Percentiles rank a stretch among this genome's conserved stretches.
Conservation (phyloP, 2,329 filamentous ascomycete genomes). For the Stagonosporopsis vannaccii region DNA sequence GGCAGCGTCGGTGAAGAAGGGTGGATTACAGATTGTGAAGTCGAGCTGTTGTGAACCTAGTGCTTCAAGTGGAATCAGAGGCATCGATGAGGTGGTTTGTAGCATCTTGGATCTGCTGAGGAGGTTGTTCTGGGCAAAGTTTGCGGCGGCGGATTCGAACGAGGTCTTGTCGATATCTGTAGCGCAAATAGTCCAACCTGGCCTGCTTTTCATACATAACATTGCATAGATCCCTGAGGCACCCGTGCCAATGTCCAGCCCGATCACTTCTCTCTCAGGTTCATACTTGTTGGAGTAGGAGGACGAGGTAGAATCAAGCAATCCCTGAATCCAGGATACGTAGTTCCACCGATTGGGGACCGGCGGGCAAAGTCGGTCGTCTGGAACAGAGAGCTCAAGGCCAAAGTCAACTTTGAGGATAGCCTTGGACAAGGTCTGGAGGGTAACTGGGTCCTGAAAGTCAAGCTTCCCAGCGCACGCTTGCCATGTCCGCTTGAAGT, state of each 20-base stretch:
- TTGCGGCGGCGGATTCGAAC: constrained; percentile 69
- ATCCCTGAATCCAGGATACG: constrained; percentile 82
- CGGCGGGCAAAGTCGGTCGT: constrained; percentile 84
- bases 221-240: constrained; percentile 92
- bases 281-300: constrained; percentile 56
- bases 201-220: constrained; percentile 73
- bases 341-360: constrained; percentile 82
- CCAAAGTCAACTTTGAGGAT: constrained; percentile 79
- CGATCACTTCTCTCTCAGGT: constrained; percentile 64
- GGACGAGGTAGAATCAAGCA: constrained; percentile 73
- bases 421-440: constrained; percentile 79
- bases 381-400: constrained; percentile 73
- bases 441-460: constrained; percentile 78
- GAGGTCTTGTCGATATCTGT: constrained; percentile 79
- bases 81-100: constrained; percentile 58
- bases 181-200: constrained; percentile 65
- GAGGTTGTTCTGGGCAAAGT: constrained; percentile 72
- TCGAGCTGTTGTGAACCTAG: constrained; percentile 66
- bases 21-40: constrained; percentile 94
- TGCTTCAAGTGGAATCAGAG: constrained; percentile 70
- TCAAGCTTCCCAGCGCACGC: constrained; percentile 68
- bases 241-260: constrained; percentile 88
- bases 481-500: constrained; percentile 63
- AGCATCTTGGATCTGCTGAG: constrained; percentile 70
- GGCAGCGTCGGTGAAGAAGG: constrained; percentile 80